Percentiles rank a stretch among this genome's conserved stretches.
Evolutionary conservation across 192 early-diverging fungal species (phyloP).

Genomic region (Backusella tuberculispora): DNA sequence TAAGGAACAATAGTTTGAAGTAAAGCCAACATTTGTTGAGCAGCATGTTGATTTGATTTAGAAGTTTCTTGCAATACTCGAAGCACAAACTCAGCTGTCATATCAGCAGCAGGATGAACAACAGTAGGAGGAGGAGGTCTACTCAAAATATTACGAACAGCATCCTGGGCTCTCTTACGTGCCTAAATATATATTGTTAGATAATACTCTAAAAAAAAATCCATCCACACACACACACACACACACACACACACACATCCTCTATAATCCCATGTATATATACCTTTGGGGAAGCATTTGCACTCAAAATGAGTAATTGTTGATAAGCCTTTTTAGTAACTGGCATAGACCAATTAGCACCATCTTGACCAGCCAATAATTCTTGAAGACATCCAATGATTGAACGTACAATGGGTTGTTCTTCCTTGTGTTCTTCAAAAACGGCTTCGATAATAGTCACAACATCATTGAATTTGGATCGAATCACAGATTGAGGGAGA

Average conservation of each 20-base stretch:
- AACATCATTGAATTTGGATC: conserved; percentile 66
- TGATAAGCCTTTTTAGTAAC: conserved; percentile 71
- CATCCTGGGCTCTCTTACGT: conserved; percentile 87
- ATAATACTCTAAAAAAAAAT: too few relatives aligned
- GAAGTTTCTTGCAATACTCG: conserved; percentile 59
- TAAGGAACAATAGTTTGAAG: conserved; percentile 63
- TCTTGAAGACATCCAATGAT: conserved; percentile 79
- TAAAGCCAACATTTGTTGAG: conserved; percentile 71
- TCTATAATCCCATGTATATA: neutral
- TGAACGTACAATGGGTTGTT: conserved; percentile 80
- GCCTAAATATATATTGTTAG: conserved; percentile 29
- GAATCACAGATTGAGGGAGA: conserved; percentile 60
- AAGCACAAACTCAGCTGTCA: conserved; percentile 67
- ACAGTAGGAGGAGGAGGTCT: conserved; percentile 72
- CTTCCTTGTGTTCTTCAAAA: conserved; percentile 65
- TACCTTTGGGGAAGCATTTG: conserved; percentile 87
- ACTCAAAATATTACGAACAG: conserved; percentile 68
- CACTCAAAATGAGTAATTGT: conserved; percentile 74
- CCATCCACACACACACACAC: too few relatives aligned
- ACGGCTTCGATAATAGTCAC: conserved; percentile 64
- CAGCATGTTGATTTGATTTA: conserved; percentile 57
- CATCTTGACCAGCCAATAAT: conserved; percentile 81
- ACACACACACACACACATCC: neutral
- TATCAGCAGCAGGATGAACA: conserved; percentile 71
- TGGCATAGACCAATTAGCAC: conserved; percentile 69